These are phyloP conservation scores for Metarhizium brunneum DNA, from an alignment of 2,329 filamentous ascomycete genomes.

Conservation along the genomic window DNA sequence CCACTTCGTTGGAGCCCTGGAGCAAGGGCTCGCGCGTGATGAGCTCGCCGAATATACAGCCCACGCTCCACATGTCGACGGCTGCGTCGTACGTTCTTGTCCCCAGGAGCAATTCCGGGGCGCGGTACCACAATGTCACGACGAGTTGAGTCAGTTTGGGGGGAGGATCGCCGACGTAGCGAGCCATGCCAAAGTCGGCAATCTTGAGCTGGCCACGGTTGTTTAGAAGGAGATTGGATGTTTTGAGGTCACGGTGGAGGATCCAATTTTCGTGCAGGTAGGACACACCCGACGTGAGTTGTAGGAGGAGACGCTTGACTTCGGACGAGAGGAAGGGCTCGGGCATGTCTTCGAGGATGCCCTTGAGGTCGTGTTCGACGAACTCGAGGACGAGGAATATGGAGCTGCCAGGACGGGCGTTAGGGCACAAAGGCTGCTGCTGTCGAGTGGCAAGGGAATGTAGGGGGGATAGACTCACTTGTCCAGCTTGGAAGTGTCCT, in stretches of 20 bases:
- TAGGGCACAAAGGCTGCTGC: not conserved
- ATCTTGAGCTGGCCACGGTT: constrained; percentile 93
- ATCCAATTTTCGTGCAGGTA: constrained; percentile 90
- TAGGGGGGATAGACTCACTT: constrained; percentile 28
- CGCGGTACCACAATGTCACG: constrained; percentile 94
- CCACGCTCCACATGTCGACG: constrained; percentile 92
- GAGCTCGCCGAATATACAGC: constrained; percentile 92
- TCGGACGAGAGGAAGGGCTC: constrained; percentile 90
- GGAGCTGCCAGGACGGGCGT: constrained; percentile 32
- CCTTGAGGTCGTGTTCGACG: constrained; percentile 92
- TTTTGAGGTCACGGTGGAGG: constrained; percentile 87
- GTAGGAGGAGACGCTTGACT: constrained; percentile 79
- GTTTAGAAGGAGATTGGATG: constrained; percentile 87
- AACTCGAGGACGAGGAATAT: constrained; percentile 96
- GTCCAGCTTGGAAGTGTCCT: constrained; percentile 42
- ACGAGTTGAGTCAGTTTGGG: constrained; percentile 82
- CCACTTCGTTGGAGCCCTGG: constrained; percentile 86
- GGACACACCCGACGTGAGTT: constrained; percentile 69
- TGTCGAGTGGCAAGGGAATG: not conserved
- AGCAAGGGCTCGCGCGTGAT: constrained; percentile 74
- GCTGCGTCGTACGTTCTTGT: constrained; percentile 63
- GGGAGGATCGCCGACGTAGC: constrained; percentile 73
- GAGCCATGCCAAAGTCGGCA: constrained; percentile 96
- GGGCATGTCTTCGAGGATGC: constrained; percentile 85
- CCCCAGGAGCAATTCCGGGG: constrained; percentile 83